Percentiles rank a stretch among this genome's conserved stretches.
Evolutionary conservation across 805 yeast genomes (phyloP).

Genomic region (Wickerhamiella kurtzmanii): DNA sequence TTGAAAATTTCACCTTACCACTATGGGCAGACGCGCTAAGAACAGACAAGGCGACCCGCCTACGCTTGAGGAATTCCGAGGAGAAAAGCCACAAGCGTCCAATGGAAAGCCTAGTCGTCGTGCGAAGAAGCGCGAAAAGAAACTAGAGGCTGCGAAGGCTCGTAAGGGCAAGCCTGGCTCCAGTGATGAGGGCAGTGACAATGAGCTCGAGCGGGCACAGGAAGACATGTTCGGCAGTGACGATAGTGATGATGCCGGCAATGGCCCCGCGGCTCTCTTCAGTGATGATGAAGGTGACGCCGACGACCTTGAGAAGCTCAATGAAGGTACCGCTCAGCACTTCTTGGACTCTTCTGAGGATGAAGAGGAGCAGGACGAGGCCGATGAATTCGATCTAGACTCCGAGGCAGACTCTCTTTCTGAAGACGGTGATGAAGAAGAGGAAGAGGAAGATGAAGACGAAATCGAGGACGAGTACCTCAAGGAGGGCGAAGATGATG

Average conservation of each 20-base stretch:
- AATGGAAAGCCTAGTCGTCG: constrained; percentile 20
- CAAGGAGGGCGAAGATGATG: constrained; percentile 14
- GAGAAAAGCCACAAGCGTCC: constrained; percentile 16
- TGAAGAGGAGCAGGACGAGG: constrained; percentile 14
- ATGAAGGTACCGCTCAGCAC: constrained; percentile 19
- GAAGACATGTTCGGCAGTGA: constrained; percentile 48
- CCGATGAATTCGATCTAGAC: constrained; percentile 13
- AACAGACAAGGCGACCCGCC: constrained; percentile 93
- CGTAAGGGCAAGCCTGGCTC: constrained; percentile 13
- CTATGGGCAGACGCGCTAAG: constrained; percentile 87
- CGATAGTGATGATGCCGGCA: constrained; percentile 36
- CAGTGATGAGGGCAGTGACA: constrained; percentile 34
- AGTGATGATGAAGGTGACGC: constrained; percentile 61
- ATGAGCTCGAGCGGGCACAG: constrained; percentile 37
- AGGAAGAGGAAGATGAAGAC: constrained; percentile 14
- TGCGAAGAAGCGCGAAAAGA: constrained; percentile 20
- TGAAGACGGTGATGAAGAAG: constrained; percentile 11
- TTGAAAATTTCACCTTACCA: not conserved
- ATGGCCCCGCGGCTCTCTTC: constrained; percentile 50
- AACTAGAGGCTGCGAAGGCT: constrained; percentile 17
- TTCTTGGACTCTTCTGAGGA: constrained; percentile 16
- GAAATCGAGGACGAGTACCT: constrained; percentile 15
- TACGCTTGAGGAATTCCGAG: constrained; percentile 62
- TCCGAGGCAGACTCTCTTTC: constrained; percentile 17
- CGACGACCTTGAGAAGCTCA: constrained; percentile 33